These are phyloP conservation scores for Batkoa obscura DNA, from an alignment of 371 early-diverging fungal genomes.

Conservation along the genomic window DNA sequence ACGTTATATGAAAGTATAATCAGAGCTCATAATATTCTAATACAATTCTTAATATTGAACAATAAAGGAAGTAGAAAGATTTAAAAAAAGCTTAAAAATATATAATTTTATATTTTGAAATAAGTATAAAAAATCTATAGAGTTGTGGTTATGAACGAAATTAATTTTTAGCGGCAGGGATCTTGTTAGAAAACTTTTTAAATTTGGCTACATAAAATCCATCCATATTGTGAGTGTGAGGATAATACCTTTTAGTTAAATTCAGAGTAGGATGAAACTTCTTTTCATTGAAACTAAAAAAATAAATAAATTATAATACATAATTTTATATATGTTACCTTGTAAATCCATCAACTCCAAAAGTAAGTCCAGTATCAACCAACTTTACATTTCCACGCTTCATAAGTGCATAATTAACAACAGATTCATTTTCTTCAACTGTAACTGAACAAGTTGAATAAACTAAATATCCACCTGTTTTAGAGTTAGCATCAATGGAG, in stretches of 20 bases:
- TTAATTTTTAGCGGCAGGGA: too few species aligned
- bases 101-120: too few species aligned
- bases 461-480: conserved; percentile 89
- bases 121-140: too few species aligned
- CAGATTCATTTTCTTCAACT: conserved; percentile 98
- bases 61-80: too few species aligned
- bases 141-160: too few species aligned
- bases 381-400: conserved; percentile 91
- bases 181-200: conserved; percentile 64
- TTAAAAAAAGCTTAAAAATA: too few species aligned
- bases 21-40: too few species aligned
- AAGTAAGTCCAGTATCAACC: conserved; percentile 71
- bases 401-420: conserved; percentile 87
- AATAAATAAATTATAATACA: not conserved
- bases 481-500: conserved; percentile 83
- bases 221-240: conserved; percentile 99
- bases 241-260: conserved; percentile 86
- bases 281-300: conserved; percentile 59
- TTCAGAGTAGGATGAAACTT: conserved; percentile 71
- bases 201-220: conserved; percentile 99
- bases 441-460: conserved; percentile 99
- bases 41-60: too few species aligned
- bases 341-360: conserved; percentile 72
- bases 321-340: not conserved
- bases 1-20: too few species aligned